These are phyloP conservation scores for Coelastrella sp. DNA, from an alignment of 139 green algal genomes.

Conservation along the genomic window DNA sequence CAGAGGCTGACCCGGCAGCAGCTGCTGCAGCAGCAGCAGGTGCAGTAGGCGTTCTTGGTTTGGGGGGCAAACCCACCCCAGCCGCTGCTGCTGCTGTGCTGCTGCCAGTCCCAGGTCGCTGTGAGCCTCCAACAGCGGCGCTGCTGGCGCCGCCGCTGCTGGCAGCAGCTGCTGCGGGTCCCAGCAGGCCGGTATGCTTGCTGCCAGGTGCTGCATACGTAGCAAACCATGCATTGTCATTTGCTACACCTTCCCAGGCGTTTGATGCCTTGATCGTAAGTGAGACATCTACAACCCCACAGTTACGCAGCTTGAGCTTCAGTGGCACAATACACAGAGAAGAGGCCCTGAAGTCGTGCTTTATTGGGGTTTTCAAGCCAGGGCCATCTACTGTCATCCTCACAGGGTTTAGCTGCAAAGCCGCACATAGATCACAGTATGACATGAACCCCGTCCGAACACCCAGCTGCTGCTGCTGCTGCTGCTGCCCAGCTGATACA, in stretches of 20 bases:
- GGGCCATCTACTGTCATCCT: constrained; percentile 29
- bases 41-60: background rate
- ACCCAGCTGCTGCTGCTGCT: constrained; percentile 32
- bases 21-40: constrained; percentile 24
- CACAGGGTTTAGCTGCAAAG: constrained; percentile 46
- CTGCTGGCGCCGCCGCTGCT: background rate
- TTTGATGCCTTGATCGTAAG: constrained; percentile 55
- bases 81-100: constrained; percentile 21
- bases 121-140: background rate
- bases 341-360: constrained; percentile 69
- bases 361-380: constrained; percentile 31
- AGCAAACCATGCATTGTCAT: constrained; percentile 34
- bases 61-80: background rate
- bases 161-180: constrained; percentile 7
- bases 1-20: background rate
- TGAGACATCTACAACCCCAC: constrained; percentile 40
- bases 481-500: constrained; percentile 6
- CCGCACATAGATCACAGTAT: constrained; percentile 48
- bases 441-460: constrained; percentile 14
- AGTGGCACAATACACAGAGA: constrained; percentile 66
- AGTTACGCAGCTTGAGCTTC: constrained; percentile 70
- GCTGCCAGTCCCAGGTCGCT: background rate
- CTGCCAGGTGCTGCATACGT: background rate
- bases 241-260: constrained; percentile 25
- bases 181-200: background rate